Evolutionary conservation across 495 filamentous ascomycete genomes (phyloP).

Genomic region (Parathielavia hyrcaniae): DNA sequence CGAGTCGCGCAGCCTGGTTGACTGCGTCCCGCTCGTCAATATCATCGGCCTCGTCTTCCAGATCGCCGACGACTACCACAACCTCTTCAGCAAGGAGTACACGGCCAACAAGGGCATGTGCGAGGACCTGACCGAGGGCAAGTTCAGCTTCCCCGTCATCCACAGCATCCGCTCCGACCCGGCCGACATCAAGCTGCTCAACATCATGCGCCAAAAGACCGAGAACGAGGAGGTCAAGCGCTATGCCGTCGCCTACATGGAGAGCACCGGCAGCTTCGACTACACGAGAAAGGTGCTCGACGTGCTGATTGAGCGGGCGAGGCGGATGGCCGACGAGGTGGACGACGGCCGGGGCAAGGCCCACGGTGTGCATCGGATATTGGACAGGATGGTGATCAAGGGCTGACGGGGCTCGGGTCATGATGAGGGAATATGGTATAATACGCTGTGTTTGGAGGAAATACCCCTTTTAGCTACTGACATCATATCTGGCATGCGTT

Average conservation of each 20-base stretch:
- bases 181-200: slow-evolving; percentile 72
- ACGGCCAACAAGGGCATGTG: slow-evolving; percentile 87
- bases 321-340: slow-evolving; percentile 60
- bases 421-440: no score
- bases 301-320: slow-evolving; percentile 60
- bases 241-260: slow-evolving; percentile 90
- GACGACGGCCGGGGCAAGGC: slow-evolving; percentile 48
- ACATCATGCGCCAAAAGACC: slow-evolving; percentile 87
- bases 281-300: slow-evolving; percentile 69
- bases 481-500: not conserved
- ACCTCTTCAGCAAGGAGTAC: slow-evolving; percentile 68
- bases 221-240: slow-evolving; percentile 80
- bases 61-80: slow-evolving; percentile 94
- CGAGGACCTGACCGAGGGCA: slow-evolving; percentile 95
- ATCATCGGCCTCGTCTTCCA: slow-evolving; percentile 90
- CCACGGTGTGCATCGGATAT: slow-evolving; percentile 43
- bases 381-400: slow-evolving; percentile 43
- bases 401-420: not conserved
- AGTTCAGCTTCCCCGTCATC: slow-evolving; percentile 96
- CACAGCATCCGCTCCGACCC: slow-evolving; percentile 84
- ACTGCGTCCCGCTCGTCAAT: slow-evolving; percentile 83
- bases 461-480: not conserved
- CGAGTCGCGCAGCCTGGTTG: slow-evolving; percentile 58
- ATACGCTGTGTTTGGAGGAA: not conserved
- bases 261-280: slow-evolving; percentile 79